phyloP scores from a whole-genome alignment of 2,329 filamentous ascomycete genomes.

The Botrytis galanthina region DNA sequence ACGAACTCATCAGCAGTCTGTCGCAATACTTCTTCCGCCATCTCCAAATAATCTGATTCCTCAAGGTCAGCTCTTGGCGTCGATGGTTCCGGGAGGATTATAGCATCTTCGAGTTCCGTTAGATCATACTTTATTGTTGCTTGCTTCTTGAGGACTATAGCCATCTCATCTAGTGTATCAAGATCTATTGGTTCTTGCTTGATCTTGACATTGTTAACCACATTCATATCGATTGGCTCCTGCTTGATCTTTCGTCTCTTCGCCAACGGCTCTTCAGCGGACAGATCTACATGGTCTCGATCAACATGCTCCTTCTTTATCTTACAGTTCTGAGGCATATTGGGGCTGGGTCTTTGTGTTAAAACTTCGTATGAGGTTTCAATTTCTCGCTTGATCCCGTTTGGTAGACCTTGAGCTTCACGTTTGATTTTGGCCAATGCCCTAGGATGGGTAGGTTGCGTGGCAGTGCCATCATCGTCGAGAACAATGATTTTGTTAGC shows the following conservation, averaged over 20 bases:
- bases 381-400: background rate
- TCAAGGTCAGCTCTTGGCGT: background rate
- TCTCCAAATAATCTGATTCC: background rate
- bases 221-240: background rate
- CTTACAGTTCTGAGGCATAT: background rate
- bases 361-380: too few species aligned
- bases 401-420: too few species aligned
- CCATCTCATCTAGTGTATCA: background rate
- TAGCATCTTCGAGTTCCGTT: background rate
- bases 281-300: too few species aligned
- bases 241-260: background rate
- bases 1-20: background rate
- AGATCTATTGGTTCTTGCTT: background rate
- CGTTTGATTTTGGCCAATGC: background rate
- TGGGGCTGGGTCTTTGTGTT: too few species aligned
- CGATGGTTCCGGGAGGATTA: background rate
- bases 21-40: background rate
- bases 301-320: background rate
- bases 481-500: too few species aligned
- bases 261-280: too few species aligned
- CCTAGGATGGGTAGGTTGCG: too few species aligned
- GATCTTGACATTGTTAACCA: background rate
- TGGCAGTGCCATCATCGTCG: background rate
- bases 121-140: background rate
- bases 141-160: background rate